These are phyloP conservation scores for Agrocybe chaxingu DNA, from an alignment of 768 basidiomycete genomes.

Conservation along the genomic window DNA sequence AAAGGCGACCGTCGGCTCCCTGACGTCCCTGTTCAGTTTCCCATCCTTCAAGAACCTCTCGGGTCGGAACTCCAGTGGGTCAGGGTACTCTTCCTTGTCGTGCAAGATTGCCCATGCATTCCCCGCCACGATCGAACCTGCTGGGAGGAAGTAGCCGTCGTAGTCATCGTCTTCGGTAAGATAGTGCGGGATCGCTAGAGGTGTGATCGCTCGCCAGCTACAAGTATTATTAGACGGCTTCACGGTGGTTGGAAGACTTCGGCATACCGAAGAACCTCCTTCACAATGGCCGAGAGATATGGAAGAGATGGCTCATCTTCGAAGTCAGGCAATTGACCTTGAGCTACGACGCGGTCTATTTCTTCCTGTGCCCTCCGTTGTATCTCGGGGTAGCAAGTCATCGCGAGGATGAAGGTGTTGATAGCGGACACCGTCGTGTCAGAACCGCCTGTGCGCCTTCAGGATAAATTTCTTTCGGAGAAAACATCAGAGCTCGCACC, in stretches of 20 bases:
- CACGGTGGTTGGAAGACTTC: not conserved
- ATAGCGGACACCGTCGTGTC: conserved; percentile 14
- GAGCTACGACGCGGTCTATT: conserved; percentile 10
- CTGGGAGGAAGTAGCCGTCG: too few relatives aligned
- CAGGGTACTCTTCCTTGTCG: too few relatives aligned
- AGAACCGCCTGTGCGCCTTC: conserved; percentile 6
- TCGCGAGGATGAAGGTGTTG: conserved; percentile 12
- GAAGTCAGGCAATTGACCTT: conserved; percentile 12
- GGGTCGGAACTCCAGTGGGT: too few relatives aligned
- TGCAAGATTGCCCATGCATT: too few relatives aligned
- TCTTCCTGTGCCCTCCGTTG: conserved; percentile 16
- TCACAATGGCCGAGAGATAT: conserved; percentile 12
- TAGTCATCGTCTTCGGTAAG: too few relatives aligned
- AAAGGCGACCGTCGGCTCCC: too few relatives aligned
- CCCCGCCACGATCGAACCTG: too few relatives aligned
- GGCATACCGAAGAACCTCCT: conserved; percentile 15
- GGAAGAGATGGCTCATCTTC: conserved; percentile 12
- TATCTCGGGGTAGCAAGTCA: conserved; percentile 7
- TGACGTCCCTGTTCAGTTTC: too few relatives aligned
- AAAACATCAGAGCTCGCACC: not conserved
- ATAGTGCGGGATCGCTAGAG: too few relatives aligned
- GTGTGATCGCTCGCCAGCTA: too few relatives aligned
- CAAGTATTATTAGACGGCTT: too few relatives aligned
- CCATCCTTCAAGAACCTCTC: too few relatives aligned
- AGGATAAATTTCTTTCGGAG: not conserved